Base-by-base conservation (phyloP, 2,329 filamentous ascomycete genomes). In the Penicillium griseofulvum region DNA sequence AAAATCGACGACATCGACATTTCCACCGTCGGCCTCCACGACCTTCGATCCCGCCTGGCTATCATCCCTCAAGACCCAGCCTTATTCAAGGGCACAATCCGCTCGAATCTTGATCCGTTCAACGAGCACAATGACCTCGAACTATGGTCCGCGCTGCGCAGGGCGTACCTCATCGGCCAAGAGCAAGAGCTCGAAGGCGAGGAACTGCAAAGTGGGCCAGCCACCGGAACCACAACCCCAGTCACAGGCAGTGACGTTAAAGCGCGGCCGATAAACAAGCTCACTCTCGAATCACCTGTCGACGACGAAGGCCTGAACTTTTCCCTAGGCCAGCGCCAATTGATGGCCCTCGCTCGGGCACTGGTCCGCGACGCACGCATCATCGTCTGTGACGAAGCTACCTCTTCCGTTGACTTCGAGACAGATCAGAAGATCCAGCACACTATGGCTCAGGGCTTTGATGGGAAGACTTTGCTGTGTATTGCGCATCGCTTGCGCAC, bases 261-360 rank as follows among this genome's bases (percentile, higher is more conserved):
- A 28, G 34, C 57, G 24, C 60, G 52, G 12, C 49, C 44, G 9
- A 24, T 22, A 17, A 64, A 58, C 17, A 49, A 52, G 1, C 56
- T 65, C 1, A 64, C 56, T 61, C 87, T 99, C 22, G 93, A 97
- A 74, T 88, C 83, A 16, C 68, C 85, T 2, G 93, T 97, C 2
- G 91, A 97, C 65, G 94, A 97, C 70, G 93, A 97, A 76, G 94
- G 94, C 0, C 82, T 96, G 58, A 97, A 97, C 75, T 97, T 96
- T 79, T 96, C 91, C 0, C 86, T 97, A 10, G 93, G 93, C 7
- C 93, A 97, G 76, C 86, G 94, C 3, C 94, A 97, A 74, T 84
- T 97, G 46, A 96, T 97, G 89, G 94, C 94, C 1, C 81, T 99
- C 1, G 92, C 92, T 0, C 87, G 94, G 0, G 94, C 94, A 0